Conservation (phyloP, 176 grass and related monocot genomes). For the Bonia amplexicaulis region DNA sequence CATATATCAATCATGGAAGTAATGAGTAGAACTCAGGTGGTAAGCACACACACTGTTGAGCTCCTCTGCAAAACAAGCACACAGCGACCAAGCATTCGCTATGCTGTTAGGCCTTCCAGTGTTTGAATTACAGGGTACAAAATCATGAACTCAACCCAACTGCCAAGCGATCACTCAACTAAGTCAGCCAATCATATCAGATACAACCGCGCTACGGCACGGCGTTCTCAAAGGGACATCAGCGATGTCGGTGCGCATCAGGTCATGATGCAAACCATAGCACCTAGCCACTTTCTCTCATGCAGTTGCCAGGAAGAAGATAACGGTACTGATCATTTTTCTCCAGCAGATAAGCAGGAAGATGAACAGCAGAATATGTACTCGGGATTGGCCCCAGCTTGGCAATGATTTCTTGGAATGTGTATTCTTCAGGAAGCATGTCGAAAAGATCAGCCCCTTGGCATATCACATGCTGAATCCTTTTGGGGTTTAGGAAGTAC, state of each 20-base stretch:
- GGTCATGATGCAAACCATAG: not conserved
- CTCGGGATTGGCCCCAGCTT: slow-evolving; percentile 77
- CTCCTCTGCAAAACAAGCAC: slow-evolving; percentile 42
- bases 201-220: slow-evolving; percentile 19
- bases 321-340: slow-evolving; percentile 64
- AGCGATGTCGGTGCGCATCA: not conserved
- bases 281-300: slow-evolving; percentile 64
- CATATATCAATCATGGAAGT: slow-evolving; percentile 53
- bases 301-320: slow-evolving; percentile 73
- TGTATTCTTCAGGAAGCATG: slow-evolving; percentile 91
- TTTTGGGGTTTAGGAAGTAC: slow-evolving; percentile 60
- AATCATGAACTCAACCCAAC: slow-evolving; percentile 31
- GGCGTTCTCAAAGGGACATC: slow-evolving; percentile 15
- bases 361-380: slow-evolving; percentile 70
- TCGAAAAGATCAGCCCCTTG: slow-evolving; percentile 74
- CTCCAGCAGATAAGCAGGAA: slow-evolving; percentile 68
- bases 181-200: slow-evolving; percentile 41
- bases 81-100: slow-evolving; percentile 33
- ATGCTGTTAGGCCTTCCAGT: slow-evolving; percentile 34
- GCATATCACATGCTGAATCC: slow-evolving; percentile 85
- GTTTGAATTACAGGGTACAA: slow-evolving; percentile 28
- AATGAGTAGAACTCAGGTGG: slow-evolving; percentile 45
- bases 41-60: slow-evolving; percentile 38
- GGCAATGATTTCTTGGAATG: slow-evolving; percentile 87
- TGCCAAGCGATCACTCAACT: slow-evolving; percentile 27